Conservation (phyloP, 2,329 filamentous ascomycete genomes). For the Cladosporium sp. region DNA sequence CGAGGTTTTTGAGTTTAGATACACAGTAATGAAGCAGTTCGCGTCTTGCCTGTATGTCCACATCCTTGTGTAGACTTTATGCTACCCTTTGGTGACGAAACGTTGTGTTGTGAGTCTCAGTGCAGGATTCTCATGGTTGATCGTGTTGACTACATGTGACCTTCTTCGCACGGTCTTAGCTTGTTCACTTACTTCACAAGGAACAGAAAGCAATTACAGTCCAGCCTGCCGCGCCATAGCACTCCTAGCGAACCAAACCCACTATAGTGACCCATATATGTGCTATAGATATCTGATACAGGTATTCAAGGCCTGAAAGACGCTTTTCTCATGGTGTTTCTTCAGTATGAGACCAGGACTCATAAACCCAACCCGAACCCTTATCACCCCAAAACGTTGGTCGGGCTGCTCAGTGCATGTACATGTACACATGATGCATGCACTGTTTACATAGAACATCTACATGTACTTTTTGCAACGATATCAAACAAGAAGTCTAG, state of each 20-base stretch:
- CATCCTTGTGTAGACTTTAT: background rate
- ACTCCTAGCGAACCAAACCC: background rate
- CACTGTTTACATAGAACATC: no score
- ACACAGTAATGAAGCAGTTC: background rate
- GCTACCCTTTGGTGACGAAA: no score
- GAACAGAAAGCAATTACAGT: background rate
- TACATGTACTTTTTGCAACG: no score
- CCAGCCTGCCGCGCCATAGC: background rate
- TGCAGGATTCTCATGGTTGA: no score
- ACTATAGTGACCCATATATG: fast-evolving
- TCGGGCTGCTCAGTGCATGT: no score
- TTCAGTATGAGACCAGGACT: background rate
- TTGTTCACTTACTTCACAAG: background rate
- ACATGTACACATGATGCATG: no score
- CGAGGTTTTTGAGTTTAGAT: background rate
- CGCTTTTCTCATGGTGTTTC: background rate
- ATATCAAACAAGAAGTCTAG: background rate
- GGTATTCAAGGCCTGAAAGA: background rate
- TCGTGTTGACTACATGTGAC: no score
- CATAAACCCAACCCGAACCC: background rate
- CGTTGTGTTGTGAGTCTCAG: no score
- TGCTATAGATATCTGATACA: background rate
- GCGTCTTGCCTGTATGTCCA: background rate
- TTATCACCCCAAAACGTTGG: no score
- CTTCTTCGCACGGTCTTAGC: background rate